A percentile compares a stretch with the other conserved stretches of the same genome.
Evolutionary conservation across 1,139 yeast species (phyloP).

Genomic region (Suhomyces bolitotheri): DNA sequence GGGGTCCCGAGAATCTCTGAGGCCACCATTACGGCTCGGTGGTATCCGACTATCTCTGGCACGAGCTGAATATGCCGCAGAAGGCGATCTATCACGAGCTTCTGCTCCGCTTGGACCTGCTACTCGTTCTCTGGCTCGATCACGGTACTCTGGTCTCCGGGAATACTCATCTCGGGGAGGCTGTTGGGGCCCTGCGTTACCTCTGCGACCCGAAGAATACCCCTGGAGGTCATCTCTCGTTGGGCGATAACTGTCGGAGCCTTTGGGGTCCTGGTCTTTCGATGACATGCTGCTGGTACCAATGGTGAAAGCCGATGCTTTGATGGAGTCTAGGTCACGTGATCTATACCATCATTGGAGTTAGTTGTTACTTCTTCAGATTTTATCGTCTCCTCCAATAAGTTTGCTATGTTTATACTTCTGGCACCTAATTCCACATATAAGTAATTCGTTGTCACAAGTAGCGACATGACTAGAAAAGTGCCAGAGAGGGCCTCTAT

Average conservation of each 20-base stretch:
- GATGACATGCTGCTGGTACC: constrained; percentile 2
- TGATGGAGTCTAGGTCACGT: neutral
- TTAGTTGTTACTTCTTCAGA: too few species aligned
- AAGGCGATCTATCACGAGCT: too few species aligned
- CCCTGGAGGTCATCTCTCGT: constrained; percentile 11
- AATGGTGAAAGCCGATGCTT: neutral
- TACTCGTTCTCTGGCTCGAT: constrained; percentile 17
- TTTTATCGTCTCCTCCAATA: too few species aligned
- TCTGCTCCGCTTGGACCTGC: neutral
- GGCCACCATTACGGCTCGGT: neutral
- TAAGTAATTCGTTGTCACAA: too few species aligned
- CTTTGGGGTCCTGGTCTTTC: neutral
- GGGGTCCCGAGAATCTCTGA: too few species aligned
- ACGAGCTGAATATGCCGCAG: constrained; percentile 1
- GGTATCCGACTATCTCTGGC: neutral
- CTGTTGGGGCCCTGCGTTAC: constrained; percentile 1
- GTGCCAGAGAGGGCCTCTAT: too few species aligned
- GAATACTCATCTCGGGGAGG: constrained; percentile 7
- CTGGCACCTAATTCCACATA: too few species aligned
- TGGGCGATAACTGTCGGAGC: neutral
- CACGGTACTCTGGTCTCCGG: constrained; percentile 10
- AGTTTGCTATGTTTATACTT: too few species aligned
- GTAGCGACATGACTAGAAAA: too few species aligned
- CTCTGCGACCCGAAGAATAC: constrained; percentile 14
- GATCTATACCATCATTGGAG: too few species aligned